phyloP scores from a whole-genome alignment of 2,329 filamentous ascomycete species.

The Xylariaceae sp. region DNA sequence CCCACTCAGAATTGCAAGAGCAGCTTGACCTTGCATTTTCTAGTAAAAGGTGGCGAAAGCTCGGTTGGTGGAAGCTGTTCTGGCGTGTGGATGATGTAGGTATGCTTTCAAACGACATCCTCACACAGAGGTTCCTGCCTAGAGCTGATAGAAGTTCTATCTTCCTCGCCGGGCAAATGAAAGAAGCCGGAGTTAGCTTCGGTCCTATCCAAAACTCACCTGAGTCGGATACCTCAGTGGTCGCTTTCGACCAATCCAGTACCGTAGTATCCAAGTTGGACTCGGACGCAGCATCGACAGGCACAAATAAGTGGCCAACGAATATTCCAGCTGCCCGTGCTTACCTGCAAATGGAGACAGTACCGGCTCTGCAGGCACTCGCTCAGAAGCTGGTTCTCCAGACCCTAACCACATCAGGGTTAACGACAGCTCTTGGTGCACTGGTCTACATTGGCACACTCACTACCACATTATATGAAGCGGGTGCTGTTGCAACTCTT shows the following conservation, averaged over 20 bases:
- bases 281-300: constrained; percentile 5
- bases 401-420: constrained; percentile 73
- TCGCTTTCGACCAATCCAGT: constrained; percentile 25
- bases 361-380: constrained; percentile 73
- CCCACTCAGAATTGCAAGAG: constrained; percentile 82
- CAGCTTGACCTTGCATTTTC: constrained; percentile 79
- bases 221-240: background rate
- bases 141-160: constrained; percentile 82
- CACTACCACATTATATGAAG: constrained; percentile 63
- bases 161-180: constrained; percentile 79
- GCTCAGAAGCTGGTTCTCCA: constrained; percentile 78
- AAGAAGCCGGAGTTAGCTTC: constrained; percentile 49
- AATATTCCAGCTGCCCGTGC: constrained; percentile 75
- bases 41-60: constrained; percentile 76
- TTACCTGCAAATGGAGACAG: constrained; percentile 68
- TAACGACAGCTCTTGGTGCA: constrained; percentile 60
- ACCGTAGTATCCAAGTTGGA: background rate
- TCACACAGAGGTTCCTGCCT: constrained; percentile 77
- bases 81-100: constrained; percentile 93
- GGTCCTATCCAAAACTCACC: constrained; percentile 16
- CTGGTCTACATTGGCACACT: constrained; percentile 63
- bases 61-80: constrained; percentile 94
- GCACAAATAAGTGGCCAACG: constrained; percentile 66
- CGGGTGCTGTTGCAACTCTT: constrained; percentile 65
- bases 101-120: constrained; percentile 79